Evolutionary conservation across 164 flowering plant species (phyloP).

Genomic region (Vitis rupestris): DNA sequence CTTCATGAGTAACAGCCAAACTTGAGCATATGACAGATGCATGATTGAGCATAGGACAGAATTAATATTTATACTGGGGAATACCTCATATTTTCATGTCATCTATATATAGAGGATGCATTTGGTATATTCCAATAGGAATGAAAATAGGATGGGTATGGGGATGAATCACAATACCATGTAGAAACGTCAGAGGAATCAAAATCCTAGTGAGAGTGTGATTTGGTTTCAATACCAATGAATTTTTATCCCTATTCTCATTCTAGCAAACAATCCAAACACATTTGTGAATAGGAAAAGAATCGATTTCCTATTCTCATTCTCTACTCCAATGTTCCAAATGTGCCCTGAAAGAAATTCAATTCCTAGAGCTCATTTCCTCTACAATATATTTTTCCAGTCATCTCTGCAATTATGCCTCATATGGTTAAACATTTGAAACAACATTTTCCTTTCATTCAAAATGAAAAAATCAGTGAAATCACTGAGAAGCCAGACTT

Average conservation of each 20-base stretch:
- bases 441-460: background rate
- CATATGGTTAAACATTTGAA: background rate
- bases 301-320: no score
- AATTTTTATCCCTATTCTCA: no score
- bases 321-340: background rate
- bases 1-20: no score
- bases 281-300: no score
- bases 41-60: background rate
- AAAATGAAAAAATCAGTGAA: background rate
- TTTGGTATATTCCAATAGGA: no score
- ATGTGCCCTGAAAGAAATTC: background rate
- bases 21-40: background rate
- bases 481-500: background rate
- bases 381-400: background rate
- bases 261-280: no score
- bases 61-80: background rate
- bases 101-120: no score
- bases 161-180: no score
- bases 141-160: no score
- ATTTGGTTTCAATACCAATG: no score
- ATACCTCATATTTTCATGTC: background rate
- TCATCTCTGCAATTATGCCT: background rate
- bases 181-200: no score
- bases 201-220: no score
- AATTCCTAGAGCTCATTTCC: background rate